Evolutionary conservation across 2,329 filamentous ascomycete species (phyloP), one percentile per base, ranked within the genome.

Genomic region (Botrytis porri): DNA sequence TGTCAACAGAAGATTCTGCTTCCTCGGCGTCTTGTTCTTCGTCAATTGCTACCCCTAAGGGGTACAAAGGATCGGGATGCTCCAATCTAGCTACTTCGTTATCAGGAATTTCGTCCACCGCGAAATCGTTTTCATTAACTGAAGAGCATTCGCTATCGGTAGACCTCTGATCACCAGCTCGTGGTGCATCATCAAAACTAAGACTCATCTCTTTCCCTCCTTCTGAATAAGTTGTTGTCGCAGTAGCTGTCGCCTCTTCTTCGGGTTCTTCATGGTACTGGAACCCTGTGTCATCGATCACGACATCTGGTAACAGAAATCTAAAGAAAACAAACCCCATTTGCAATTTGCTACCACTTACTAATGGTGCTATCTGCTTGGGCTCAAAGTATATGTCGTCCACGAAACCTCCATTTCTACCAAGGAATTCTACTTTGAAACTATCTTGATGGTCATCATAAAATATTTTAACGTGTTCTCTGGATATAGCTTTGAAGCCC

Each of bases 401-500:
- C 75, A 89, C 86, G 78, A 92, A 92, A 78, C 92, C 89, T 9
- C 92, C 91, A 77, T 94, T 94, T 75, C 82, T 80, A 18, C 86
- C 86, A n/a, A 86, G 80, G 20, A 88, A 83, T 59, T 83, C 78
- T 64, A 92, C 88, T 79, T 93, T 88, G 78, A 93, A 95, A 10
- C 88, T 83, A 32, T 88, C 85, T 59, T 85, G 85, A 20, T 88
- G 84, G 75, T 87, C 85, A 78, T 92, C 92, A 82, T 90, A 95
- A 64, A 87, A 84, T 77, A 95, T 93, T 78, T 89, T 90, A 66
- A 93, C 84, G 80, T 95, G 93, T 77, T 91, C 85, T 74, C 92
- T 86, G 5, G 92, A 95, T 71, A 95, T 94, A 69, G 87, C 88
- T 79, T 92, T 92, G 69, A 92, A 93, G 75, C 87, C 88, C 74